These are phyloP conservation scores for Komagataella phaffii DNA, from an alignment of 805 yeast genomes.

Conservation along the genomic window DNA sequence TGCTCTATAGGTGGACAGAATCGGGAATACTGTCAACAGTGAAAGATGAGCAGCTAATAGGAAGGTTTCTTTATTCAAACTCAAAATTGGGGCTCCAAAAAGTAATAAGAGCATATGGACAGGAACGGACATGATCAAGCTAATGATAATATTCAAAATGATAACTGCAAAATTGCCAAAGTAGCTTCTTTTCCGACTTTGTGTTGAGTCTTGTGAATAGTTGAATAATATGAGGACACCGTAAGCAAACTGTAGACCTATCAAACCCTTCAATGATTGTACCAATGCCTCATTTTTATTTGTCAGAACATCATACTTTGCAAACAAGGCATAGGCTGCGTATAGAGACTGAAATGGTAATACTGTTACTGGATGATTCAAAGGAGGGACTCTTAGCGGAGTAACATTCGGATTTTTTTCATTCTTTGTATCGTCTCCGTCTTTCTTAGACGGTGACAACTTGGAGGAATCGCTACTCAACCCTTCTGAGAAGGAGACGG, in stretches of 20 bases:
- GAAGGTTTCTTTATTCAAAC: constrained; percentile 38
- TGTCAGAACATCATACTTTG: constrained; percentile 17
- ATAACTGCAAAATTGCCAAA: constrained; percentile 9
- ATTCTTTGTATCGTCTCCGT: background rate
- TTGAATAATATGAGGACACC: constrained; percentile 19
- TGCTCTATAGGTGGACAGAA: constrained; percentile 40
- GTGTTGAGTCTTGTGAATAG: constrained; percentile 1
- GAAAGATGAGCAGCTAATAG: constrained; percentile 51
- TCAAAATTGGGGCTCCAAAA: constrained; percentile 71
- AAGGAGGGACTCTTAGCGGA: background rate
- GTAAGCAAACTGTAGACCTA: constrained; percentile 22
- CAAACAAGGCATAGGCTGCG: constrained; percentile 13
- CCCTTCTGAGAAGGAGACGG: constrained; percentile 14
- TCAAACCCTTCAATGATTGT: constrained; percentile 14
- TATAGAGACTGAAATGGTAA: constrained; percentile 19
- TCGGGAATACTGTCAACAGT: constrained; percentile 45
- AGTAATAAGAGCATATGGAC: constrained; percentile 32
- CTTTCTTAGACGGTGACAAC: background rate
- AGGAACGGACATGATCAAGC: constrained; percentile 10
- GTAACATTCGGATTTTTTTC: background rate
- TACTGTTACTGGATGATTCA: constrained; percentile 5
- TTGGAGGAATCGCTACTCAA: background rate
- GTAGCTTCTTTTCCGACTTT: constrained; percentile 5
- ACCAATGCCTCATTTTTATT: constrained; percentile 15
- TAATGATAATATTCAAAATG: constrained; percentile 9